Evolutionary conservation across 1,139 yeast species (phyloP).

Genomic region (Fermentozyma sake): DNA sequence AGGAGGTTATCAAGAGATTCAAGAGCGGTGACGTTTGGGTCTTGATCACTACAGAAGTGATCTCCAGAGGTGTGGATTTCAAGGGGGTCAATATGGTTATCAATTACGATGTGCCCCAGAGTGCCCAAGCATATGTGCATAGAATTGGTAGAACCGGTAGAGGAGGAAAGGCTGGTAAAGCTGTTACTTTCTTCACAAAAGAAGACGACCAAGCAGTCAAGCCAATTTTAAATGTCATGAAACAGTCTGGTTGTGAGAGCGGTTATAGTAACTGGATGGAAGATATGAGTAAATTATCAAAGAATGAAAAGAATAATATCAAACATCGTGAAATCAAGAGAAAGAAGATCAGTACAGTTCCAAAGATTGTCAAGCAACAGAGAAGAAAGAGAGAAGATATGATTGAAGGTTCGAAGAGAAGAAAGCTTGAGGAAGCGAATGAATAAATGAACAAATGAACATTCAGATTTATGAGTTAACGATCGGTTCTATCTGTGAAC

Average conservation of each 20-base stretch:
- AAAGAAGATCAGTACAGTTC: slow-evolving; percentile 82
- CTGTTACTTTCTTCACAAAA: slow-evolving; percentile 89
- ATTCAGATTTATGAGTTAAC: too few species aligned
- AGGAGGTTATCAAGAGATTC: slow-evolving; percentile 77
- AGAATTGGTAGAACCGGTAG: slow-evolving; percentile 99
- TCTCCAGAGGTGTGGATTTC: slow-evolving; percentile 96
- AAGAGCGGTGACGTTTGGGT: slow-evolving; percentile 94
- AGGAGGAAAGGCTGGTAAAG: slow-evolving; percentile 82
- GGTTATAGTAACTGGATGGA: slow-evolving; percentile 81
- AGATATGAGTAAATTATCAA: slow-evolving; percentile 62
- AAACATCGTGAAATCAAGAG: slow-evolving; percentile 63
- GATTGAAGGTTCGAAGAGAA: slow-evolving; percentile 74
- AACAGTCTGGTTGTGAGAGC: slow-evolving; percentile 75
- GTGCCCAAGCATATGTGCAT: slow-evolving; percentile 94
- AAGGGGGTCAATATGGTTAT: slow-evolving; percentile 92
- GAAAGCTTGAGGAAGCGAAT: slow-evolving; percentile 28
- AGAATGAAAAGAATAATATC: slow-evolving; percentile 60
- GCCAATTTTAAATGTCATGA: slow-evolving; percentile 90
- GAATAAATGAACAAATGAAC: too few species aligned
- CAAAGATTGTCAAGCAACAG: slow-evolving; percentile 62
- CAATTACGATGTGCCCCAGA: slow-evolving; percentile 93
- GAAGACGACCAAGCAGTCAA: slow-evolving; percentile 75
- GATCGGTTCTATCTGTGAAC: too few species aligned
- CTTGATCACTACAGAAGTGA: slow-evolving; percentile 90
- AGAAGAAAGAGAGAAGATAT: slow-evolving; percentile 61